Base-by-base conservation (phyloP, 2,329 filamentous ascomycete genomes). In the Penicillium griseofulvum region DNA sequence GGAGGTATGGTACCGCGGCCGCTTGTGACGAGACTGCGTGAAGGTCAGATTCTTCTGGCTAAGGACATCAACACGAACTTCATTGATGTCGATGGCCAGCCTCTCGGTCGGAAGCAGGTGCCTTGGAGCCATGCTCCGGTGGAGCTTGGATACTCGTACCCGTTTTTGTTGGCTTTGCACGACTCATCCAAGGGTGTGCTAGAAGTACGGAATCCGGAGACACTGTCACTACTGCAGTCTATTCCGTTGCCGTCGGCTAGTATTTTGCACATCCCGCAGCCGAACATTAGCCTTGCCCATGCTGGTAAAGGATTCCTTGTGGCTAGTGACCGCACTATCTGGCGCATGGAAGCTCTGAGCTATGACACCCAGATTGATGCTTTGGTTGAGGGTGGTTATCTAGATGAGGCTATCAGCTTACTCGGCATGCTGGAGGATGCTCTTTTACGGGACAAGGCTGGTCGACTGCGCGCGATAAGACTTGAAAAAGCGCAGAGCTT, bases 31-130 rank as follows among this genome's bases (percentile, higher is more conserved):
- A 88, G 88, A 63, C 80, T 99, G 12, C 84, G 85, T 3, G 89
- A 95, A 60, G 89, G 90, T 5, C 85, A 97, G 74, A 84, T 97
- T 70, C 77, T 99, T 55, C 81, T 99, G n/a, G 91, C 93, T n/a
- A 96, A 96, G 72, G 94, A 99, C 65, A 91, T 97, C 66, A 96
- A 97, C 71, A 96, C 92, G 1, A 78, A 97, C 49, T 99, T 99
- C 71, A 89, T 96, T 62, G 88, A 94, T 55, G 84, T 88, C 11
- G 82, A 91, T 29, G 94, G 92, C 5, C 92, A 91, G 63, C 83
- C 91, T 0, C 71, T 95, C 33, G 88, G 92, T 42, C 90, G 90
- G 73, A 82, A 88, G 52, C 92, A 97, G 70, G 87, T 99, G n/a
- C 91, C 91, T 1, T 99, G 94, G 94, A 84, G 87, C 39, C 80